Evolutionary conservation across 2,329 filamentous ascomycete species (phyloP).

Genomic region (Ramularia collo-cygni): DNA sequence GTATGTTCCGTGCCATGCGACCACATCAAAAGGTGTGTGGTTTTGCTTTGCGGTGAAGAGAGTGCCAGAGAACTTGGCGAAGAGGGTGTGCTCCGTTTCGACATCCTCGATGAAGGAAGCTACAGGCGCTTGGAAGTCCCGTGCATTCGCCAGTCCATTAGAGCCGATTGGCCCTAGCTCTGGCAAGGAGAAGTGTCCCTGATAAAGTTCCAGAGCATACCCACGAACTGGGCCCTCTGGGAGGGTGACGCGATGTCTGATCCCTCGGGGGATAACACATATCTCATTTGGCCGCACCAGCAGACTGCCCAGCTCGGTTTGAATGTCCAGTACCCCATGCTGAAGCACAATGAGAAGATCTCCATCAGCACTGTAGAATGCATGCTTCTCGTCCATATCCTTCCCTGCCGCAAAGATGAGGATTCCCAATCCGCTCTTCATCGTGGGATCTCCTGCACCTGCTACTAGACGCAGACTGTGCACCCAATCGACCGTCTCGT

Average conservation of each 20-base stretch:
- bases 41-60: slow-evolving; percentile 55
- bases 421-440: slow-evolving; percentile 73
- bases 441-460: slow-evolving; percentile 69
- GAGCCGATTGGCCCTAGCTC: slow-evolving; percentile 61
- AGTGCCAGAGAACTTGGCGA: slow-evolving; percentile 56
- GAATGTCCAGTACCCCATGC: slow-evolving; percentile 58
- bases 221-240: slow-evolving; percentile 56
- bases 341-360: slow-evolving; percentile 62
- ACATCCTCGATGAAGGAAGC: slow-evolving; percentile 52
- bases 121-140: slow-evolving; percentile 59
- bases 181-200: slow-evolving; percentile 57
- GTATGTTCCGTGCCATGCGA: slow-evolving; percentile 66
- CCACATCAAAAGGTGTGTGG: slow-evolving; percentile 64
- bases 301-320: slow-evolving; percentile 59
- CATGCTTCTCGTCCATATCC: slow-evolving; percentile 66
- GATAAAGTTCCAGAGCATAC: slow-evolving; percentile 62
- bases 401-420: slow-evolving; percentile 73
- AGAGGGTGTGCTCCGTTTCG: slow-evolving; percentile 49
- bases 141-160: slow-evolving; percentile 57
- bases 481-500: slow-evolving; percentile 62
- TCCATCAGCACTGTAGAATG: slow-evolving; percentile 76
- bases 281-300: slow-evolving; percentile 63
- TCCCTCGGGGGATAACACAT: slow-evolving; percentile 58
- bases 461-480: slow-evolving; percentile 65
- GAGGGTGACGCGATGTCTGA: slow-evolving; percentile 55